Evolutionary conservation across 2,329 filamentous ascomycete genomes (phyloP).

Genomic region (Aureobasidium mangrovei): DNA sequence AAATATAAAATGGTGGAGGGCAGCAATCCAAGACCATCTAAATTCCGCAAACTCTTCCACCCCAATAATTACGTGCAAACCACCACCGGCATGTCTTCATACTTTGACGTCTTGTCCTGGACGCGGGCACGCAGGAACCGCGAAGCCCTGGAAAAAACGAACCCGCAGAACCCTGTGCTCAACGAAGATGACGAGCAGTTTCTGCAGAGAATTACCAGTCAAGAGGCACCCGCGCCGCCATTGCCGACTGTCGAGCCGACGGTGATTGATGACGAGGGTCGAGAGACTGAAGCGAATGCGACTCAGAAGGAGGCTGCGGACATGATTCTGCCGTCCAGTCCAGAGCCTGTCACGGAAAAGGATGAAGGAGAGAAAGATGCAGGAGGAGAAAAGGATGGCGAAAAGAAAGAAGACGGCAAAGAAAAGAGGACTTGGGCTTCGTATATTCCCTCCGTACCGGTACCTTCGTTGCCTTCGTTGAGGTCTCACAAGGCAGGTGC

Average conservation of each 20-base stretch:
- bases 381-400: slow-evolving; percentile 13
- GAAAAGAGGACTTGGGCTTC: slow-evolving; percentile 26
- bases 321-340: slow-evolving; percentile 2
- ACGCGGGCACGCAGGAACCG: slow-evolving; percentile 29
- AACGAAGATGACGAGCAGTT: slow-evolving; percentile 54
- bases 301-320: slow-evolving; percentile 20
- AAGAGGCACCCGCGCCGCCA: slow-evolving; percentile 35
- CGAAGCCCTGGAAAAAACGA: slow-evolving; percentile 28
- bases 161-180: slow-evolving; percentile 39
- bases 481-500: slow-evolving; percentile 14
- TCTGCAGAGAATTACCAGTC: slow-evolving; percentile 42
- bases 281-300: slow-evolving; percentile 27
- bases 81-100: slow-evolving; percentile 21
- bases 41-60: not conserved
- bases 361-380: slow-evolving; percentile 23
- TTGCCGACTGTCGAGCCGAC: slow-evolving; percentile 29
- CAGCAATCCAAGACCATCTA: not conserved
- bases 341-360: slow-evolving; percentile 18
- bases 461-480: slow-evolving; percentile 20
- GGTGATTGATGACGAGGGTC: slow-evolving; percentile 27
- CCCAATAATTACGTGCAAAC: not conserved
- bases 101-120: slow-evolving; percentile 28
- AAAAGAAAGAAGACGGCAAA: slow-evolving; percentile 22
- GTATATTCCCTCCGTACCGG: slow-evolving; percentile 23
- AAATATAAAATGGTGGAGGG: no score